These are phyloP conservation scores for Claviceps sp. DNA, from an alignment of 2,329 filamentous ascomycete genomes.

Conservation along the genomic window DNA sequence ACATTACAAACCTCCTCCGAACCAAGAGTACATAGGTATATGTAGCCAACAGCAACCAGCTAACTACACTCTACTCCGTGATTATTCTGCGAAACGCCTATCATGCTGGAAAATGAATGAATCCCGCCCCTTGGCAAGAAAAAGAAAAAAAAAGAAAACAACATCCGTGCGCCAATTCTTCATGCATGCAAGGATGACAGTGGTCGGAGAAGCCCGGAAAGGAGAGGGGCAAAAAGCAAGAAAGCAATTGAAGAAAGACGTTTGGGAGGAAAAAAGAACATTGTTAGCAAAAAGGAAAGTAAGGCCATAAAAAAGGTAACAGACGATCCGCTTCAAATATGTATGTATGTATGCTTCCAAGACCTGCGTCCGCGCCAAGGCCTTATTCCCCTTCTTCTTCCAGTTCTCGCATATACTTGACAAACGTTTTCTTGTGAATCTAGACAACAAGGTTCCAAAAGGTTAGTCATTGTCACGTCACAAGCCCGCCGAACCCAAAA, in stretches of 20 bases:
- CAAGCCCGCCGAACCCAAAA: no score
- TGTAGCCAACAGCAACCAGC: no score
- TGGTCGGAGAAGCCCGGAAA: no score
- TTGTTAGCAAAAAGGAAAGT: not conserved
- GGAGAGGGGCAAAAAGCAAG: no score
- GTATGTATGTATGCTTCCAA: not conserved
- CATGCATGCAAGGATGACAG: not conserved
- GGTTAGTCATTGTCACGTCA: no score
- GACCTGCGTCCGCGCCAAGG: not conserved
- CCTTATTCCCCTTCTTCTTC: constrained; percentile 37
- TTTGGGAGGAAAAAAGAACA: not conserved
- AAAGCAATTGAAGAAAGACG: no score
- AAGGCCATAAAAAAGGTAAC: not conserved
- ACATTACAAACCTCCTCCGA: no score
- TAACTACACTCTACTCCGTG: no score
- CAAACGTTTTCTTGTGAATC: constrained; percentile 93
- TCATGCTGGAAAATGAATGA: not conserved
- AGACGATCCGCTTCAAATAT: not conserved
- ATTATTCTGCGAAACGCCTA: no score
- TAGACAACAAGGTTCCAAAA: constrained; percentile 16
- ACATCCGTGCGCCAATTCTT: not conserved
- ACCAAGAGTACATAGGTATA: no score
- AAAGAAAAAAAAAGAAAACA: not conserved
- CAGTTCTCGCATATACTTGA: constrained; percentile 80
- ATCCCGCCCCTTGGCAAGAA: no score